A percentile compares a stretch with the other conserved stretches of the same genome.
phyloP scores from a whole-genome alignment of 345 rosid genomes.

The Sisymbrium irio region DNA sequence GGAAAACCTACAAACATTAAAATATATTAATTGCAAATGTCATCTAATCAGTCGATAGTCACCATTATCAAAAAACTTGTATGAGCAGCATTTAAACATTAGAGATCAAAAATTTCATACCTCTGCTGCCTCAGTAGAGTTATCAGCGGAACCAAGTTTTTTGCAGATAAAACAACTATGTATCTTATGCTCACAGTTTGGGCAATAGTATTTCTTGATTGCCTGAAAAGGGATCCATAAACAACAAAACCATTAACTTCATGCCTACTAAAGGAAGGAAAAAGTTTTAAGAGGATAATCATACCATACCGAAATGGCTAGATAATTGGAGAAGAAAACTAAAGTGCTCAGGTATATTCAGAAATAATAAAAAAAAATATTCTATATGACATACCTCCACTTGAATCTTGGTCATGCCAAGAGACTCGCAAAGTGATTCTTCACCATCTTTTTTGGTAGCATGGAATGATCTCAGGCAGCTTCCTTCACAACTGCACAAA shows the following conservation, averaged over 20 bases:
- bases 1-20: conserved; percentile 56
- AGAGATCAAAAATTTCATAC: conserved; percentile 40
- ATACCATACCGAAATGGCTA: neutral
- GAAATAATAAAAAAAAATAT: conserved; percentile 6
- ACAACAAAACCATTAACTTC: conserved; percentile 19
- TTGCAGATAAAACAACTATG: conserved; percentile 89
- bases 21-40: neutral
- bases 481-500: conserved; percentile 77
- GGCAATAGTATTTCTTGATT: conserved; percentile 53
- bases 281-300: neutral
- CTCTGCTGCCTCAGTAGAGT: conserved; percentile 64
- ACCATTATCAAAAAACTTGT: conserved; percentile 17
- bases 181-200: conserved; percentile 67
- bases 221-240: conserved; percentile 46
- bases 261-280: conserved; percentile 1
- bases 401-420: conserved; percentile 55
- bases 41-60: conserved; percentile 1
- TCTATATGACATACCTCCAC: conserved; percentile 53
- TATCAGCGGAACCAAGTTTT: conserved; percentile 75
- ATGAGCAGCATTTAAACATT: conserved; percentile 11
- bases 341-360: conserved; percentile 1
- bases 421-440: conserved; percentile 62
- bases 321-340: neutral
- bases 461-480: conserved; percentile 92
- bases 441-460: conserved; percentile 56